Evolutionary conservation across 2,329 filamentous ascomycete genomes (phyloP).

Genomic region (Bipolaris gigantea): DNA sequence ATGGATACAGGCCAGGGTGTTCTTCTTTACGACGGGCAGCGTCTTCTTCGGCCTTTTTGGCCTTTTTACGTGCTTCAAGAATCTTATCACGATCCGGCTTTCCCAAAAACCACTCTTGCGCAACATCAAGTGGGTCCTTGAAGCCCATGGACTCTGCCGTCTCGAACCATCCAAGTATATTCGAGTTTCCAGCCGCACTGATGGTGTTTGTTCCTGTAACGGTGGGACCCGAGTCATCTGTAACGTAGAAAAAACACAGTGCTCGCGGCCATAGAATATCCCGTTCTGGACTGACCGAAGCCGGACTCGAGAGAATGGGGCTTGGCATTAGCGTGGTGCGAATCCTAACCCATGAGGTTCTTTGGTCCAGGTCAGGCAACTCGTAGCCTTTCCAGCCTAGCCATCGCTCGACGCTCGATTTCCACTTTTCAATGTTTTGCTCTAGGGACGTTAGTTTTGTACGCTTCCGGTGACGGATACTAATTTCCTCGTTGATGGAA

Average conservation of each 20-base stretch:
- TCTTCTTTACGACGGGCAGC: slow-evolving; percentile 44
- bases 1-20: slow-evolving; percentile 30
- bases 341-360: slow-evolving; percentile 38
- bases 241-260: slow-evolving; percentile 36
- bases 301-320: slow-evolving; percentile 16
- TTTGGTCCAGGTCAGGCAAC: slow-evolving; percentile 29
- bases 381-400: slow-evolving; percentile 41
- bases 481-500: slow-evolving; percentile 20
- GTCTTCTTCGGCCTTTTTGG: slow-evolving; percentile 53
- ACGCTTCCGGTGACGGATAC: slow-evolving; percentile 31
- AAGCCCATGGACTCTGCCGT: slow-evolving; percentile 36
- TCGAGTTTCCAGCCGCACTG: slow-evolving; percentile 3
- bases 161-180: slow-evolving; percentile 36
- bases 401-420: slow-evolving; percentile 37
- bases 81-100: slow-evolving; percentile 41
- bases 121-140: slow-evolving; percentile 39
- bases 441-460: slow-evolving; percentile 29
- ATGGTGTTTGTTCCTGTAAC: background rate
- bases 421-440: slow-evolving; percentile 41
- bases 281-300: slow-evolving; percentile 16
- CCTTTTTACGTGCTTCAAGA: slow-evolving; percentile 44
- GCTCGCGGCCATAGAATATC: slow-evolving; percentile 44
- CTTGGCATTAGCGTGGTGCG: slow-evolving; percentile 22
- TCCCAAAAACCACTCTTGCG: slow-evolving; percentile 43
- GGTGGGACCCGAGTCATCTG: background rate